These are phyloP conservation scores for Trichophyton equinum DNA, from an alignment of 2,329 filamentous ascomycete species.

Conservation along the genomic window DNA sequence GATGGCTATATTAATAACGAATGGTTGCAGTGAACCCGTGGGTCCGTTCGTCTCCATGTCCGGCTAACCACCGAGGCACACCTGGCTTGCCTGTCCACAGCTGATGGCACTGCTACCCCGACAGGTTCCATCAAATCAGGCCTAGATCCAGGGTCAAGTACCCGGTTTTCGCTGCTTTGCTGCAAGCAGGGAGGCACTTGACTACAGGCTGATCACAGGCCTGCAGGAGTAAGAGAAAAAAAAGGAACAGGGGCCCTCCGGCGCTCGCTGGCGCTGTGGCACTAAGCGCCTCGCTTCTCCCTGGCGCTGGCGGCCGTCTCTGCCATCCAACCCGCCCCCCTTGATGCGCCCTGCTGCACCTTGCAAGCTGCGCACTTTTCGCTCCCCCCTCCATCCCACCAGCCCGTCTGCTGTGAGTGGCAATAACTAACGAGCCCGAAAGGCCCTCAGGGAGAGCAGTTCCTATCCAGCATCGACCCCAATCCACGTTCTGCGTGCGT, in stretches of 20 bases:
- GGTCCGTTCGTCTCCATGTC: neutral
- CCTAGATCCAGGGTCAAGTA: neutral
- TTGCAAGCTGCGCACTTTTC: neutral
- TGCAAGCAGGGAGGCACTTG: neutral
- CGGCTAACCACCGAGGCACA: neutral
- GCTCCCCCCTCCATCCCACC: neutral
- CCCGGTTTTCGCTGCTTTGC: too few relatives aligned
- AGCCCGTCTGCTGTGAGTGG: neutral
- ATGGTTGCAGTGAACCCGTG: too few relatives aligned
- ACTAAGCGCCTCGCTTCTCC: neutral
- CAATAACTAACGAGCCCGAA: neutral
- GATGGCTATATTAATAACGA: too few relatives aligned
- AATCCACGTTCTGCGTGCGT: neutral
- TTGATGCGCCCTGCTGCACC: neutral
- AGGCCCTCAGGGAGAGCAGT: neutral
- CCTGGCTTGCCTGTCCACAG: neutral
- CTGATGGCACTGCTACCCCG: neutral
- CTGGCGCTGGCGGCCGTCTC: neutral
- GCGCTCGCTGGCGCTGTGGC: neutral
- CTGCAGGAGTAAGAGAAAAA: too few relatives aligned
- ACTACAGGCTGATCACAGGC: too few relatives aligned
- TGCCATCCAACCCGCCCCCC: too few relatives aligned
- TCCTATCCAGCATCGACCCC: conserved; percentile 2
- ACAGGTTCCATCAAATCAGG: neutral
- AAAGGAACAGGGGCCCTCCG: neutral